phyloP scores from a whole-genome alignment of 2,329 filamentous ascomycete species.

The Hymenotorrendiella dingleyae region DNA sequence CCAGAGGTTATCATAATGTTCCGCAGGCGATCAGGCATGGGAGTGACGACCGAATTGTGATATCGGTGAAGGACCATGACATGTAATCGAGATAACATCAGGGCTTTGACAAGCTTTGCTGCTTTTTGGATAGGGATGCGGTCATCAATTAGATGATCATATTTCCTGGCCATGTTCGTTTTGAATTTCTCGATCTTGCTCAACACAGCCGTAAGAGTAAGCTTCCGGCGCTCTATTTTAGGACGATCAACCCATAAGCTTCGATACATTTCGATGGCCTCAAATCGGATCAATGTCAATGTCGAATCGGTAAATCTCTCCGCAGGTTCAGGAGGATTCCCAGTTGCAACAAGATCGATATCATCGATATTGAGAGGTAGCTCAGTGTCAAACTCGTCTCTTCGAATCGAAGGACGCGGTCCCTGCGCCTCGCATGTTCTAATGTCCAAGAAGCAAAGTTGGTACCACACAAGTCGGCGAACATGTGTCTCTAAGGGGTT shows the following conservation, averaged over 20 bases:
- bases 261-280: constrained; percentile 68
- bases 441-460: constrained; percentile 71
- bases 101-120: constrained; percentile 57
- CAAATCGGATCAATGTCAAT: constrained; percentile 62
- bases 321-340: constrained; percentile 33
- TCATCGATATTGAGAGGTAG: constrained; percentile 69
- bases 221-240: constrained; percentile 55
- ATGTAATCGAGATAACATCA: constrained; percentile 57
- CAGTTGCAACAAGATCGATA: constrained; percentile 46
- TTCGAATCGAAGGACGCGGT: constrained; percentile 63
- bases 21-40: constrained; percentile 56
- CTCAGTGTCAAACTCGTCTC: constrained; percentile 69
- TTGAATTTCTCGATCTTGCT: constrained; percentile 65
- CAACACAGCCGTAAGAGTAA: constrained; percentile 57
- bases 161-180: constrained; percentile 57
- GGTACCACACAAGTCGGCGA: constrained; percentile 69
- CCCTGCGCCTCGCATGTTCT: constrained; percentile 70
- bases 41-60: constrained; percentile 35
- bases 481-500: constrained; percentile 65
- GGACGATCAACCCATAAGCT: constrained; percentile 64
- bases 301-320: constrained; percentile 63
- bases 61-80: constrained; percentile 66
- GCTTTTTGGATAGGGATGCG: constrained; percentile 56
- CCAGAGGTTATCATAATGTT: constrained; percentile 59
- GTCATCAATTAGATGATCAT: constrained; percentile 56